A percentile compares a stretch with the other conserved stretches of the same genome.
Evolutionary conservation across 2,329 filamentous ascomycete genomes (phyloP).

Genomic region (Scedosporium boydii): DNA sequence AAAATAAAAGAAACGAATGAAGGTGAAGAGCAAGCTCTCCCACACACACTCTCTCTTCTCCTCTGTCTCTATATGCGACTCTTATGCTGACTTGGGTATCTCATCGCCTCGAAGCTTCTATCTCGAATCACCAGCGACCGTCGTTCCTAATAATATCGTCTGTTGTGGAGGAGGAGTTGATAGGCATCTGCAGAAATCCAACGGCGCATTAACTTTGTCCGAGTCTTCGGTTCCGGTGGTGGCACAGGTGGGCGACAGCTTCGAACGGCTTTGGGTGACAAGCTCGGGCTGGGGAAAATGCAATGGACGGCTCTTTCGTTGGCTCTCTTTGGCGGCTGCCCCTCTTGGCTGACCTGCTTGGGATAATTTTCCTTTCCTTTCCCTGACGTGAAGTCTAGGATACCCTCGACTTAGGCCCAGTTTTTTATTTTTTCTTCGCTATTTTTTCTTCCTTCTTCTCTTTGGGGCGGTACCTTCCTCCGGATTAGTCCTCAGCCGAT

Average conservation of each 20-base stretch:
- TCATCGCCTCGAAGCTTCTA: neutral
- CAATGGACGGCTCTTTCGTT: neutral
- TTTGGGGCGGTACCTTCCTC: neutral
- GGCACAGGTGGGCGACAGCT: neutral
- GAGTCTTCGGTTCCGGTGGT: neutral
- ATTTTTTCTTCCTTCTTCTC: neutral
- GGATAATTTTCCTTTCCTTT: neutral
- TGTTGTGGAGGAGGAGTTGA: neutral
- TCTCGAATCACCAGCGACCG: neutral
- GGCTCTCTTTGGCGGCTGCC: neutral
- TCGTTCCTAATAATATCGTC: neutral
- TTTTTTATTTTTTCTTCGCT: neutral
- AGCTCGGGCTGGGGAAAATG: neutral
- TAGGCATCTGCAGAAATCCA: neutral
- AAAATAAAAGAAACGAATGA: slow-evolving; percentile 3
- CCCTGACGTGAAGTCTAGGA: neutral
- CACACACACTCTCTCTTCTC: neutral
- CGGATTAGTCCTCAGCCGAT: neutral
- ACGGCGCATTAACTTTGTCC: neutral
- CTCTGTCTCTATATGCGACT: neutral
- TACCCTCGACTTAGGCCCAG: neutral
- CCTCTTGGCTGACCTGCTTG: neutral
- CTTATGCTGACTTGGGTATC: neutral
- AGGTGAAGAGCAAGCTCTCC: slow-evolving; percentile 7
- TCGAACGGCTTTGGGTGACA: neutral